A percentile compares a stretch with the other conserved stretches of the same genome.
Conservation (phyloP, 2,329 filamentous ascomycete genomes). For the Alternaria tenuissima region DNA sequence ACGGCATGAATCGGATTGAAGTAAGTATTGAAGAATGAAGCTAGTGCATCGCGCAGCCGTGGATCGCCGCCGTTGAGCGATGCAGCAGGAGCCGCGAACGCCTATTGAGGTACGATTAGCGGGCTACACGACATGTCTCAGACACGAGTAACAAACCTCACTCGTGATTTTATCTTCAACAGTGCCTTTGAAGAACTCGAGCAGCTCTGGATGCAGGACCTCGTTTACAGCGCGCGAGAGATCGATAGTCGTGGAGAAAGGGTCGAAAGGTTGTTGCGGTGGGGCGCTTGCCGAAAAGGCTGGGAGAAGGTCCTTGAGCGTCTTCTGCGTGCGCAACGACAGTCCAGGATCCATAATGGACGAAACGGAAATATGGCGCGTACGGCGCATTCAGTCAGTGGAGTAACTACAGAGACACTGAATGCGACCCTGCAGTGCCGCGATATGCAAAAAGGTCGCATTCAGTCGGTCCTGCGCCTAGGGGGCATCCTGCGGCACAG, state of each 20-base stretch:
- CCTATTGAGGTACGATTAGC: constrained; percentile 19
- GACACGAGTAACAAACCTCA: constrained; percentile 21
- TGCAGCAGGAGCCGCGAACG: constrained; percentile 28
- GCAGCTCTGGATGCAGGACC: constrained; percentile 35
- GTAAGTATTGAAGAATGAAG: constrained; percentile 41
- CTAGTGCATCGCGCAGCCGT: constrained; percentile 29
- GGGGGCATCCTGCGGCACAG: constrained; percentile 20
- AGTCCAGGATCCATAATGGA: constrained; percentile 37
- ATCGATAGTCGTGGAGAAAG: constrained; percentile 26
- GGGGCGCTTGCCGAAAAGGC: constrained; percentile 15
- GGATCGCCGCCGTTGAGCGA: constrained; percentile 28
- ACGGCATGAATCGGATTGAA: constrained; percentile 40
- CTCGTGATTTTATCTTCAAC: constrained; percentile 30
- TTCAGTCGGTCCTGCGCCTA: constrained; percentile 9
- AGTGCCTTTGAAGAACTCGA: constrained; percentile 41
- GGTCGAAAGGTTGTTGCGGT: constrained; percentile 17
- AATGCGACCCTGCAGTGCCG: background rate
- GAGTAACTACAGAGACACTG: background rate
- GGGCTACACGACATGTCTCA: background rate
- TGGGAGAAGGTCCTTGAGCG: constrained; percentile 27
- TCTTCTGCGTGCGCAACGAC: constrained; percentile 31
- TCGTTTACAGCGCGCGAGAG: constrained; percentile 40
- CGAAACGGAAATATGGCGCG: constrained; percentile 5
- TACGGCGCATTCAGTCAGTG: constrained; percentile 8
- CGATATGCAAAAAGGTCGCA: background rate